Evolutionary conservation across 208 protist species (phyloP).

Genomic region (Crithidia bombi): DNA sequence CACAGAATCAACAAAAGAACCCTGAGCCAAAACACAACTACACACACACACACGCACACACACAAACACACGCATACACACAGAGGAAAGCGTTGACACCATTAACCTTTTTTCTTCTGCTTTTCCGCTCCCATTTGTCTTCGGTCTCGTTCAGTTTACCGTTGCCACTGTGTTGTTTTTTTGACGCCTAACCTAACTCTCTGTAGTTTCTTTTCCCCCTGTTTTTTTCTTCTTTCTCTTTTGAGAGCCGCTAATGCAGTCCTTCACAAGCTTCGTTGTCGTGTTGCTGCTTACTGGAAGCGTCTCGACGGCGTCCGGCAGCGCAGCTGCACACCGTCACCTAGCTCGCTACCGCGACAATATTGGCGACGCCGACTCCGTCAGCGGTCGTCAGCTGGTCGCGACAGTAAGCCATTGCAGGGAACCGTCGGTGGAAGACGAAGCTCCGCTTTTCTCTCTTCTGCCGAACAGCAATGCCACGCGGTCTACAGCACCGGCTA

Average conservation of each 20-base stretch:
- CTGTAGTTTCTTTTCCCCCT: conserved; percentile 1
- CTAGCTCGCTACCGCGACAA: too few species aligned
- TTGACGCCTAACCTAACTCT: too few species aligned
- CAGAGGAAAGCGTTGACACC: too few species aligned
- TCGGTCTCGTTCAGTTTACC: too few species aligned
- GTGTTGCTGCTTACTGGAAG: conserved; percentile 12
- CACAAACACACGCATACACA: too few species aligned
- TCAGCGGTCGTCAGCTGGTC: background rate
- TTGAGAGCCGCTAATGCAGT: background rate
- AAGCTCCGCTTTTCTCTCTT: background rate
- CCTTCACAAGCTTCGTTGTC: background rate
- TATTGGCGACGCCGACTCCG: background rate
- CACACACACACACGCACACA: too few species aligned
- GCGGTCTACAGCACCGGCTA: background rate
- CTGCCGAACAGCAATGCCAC: background rate
- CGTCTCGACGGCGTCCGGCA: background rate
- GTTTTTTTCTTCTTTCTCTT: background rate
- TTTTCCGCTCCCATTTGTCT: too few species aligned
- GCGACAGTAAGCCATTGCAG: background rate
- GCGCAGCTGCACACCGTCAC: background rate
- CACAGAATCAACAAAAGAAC: too few species aligned
- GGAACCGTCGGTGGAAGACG: background rate
- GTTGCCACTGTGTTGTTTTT: background rate
- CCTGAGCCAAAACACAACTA: too few species aligned
- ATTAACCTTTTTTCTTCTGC: too few species aligned